These are phyloP conservation scores for Dysphania ambrosioides DNA, from an alignment of 148 eudicot genomes.

Conservation along the genomic window DNA sequence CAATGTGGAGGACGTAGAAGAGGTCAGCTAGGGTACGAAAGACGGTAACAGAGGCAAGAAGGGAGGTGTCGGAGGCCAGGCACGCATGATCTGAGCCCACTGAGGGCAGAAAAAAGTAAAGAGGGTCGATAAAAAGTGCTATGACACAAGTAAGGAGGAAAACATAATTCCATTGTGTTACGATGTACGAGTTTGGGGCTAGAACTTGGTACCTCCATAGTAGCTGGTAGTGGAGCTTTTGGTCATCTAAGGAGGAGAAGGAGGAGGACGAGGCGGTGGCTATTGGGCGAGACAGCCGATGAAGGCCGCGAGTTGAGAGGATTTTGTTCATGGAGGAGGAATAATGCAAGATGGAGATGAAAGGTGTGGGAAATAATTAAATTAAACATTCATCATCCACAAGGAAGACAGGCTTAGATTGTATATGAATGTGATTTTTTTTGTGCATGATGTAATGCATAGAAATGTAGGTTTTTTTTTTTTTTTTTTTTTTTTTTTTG, in stretches of 20 bases:
- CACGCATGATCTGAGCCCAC: conserved; percentile 28
- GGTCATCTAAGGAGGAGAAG: conserved; percentile 26
- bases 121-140: conserved; percentile 43
- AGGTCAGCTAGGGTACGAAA: conserved; percentile 33
- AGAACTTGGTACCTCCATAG: conserved; percentile 40
- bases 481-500: too few species aligned
- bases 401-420: too few species aligned
- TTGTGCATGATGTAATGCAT: too few species aligned
- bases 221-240: conserved; percentile 34
- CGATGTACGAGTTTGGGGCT: conserved; percentile 42
- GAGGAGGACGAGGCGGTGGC: conserved; percentile 21
- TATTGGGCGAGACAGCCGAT: conserved; percentile 26
- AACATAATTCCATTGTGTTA: conserved; percentile 38
- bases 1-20: conserved; percentile 37
- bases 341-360: not conserved
- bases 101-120: conserved; percentile 39
- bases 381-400: not conserved
- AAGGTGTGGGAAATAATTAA: not conserved
- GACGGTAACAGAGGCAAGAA: conserved; percentile 26
- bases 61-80: conserved; percentile 20
- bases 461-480: too few species aligned
- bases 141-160: conserved; percentile 36
- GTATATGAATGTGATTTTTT: not conserved
- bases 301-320: conserved; percentile 29
- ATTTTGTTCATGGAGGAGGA: conserved; percentile 22